Evolutionary conservation across 169 alveolate genomes (phyloP).

Genomic region (Neospora caninum): DNA sequence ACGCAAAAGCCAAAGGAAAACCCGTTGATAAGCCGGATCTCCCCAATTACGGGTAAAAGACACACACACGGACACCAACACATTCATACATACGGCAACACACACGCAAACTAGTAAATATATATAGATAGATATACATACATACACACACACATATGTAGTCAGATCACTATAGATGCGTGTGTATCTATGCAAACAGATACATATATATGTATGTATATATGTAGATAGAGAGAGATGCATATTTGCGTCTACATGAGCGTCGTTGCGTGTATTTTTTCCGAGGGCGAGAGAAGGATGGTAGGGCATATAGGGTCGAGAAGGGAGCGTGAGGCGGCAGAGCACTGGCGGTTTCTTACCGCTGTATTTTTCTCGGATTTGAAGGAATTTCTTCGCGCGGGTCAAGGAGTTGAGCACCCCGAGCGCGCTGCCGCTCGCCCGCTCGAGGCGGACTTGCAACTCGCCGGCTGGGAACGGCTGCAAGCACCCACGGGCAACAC

Average conservation of each 20-base stretch:
- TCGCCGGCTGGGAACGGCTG: constrained; percentile 66
- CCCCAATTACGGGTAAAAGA: background rate
- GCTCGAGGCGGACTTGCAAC: constrained; percentile 43
- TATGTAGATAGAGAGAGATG: no score
- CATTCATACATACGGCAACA: no score
- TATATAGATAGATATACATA: background rate
- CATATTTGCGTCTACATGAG: no score
- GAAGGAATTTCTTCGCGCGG: constrained; percentile 54
- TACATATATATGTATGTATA: background rate
- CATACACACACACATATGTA: background rate
- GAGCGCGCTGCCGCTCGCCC: constrained; percentile 37
- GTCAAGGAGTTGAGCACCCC: constrained; percentile 55
- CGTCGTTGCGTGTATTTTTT: no score
- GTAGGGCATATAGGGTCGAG: background rate
- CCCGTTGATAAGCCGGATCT: background rate
- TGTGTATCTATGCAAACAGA: background rate
- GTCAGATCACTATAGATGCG: background rate
- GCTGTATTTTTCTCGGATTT: constrained; percentile 46
- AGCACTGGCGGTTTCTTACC: background rate
- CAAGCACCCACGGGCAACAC: background rate
- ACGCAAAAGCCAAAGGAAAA: background rate
- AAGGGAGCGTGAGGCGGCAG: background rate
- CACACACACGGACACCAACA: background rate
- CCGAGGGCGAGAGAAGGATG: no score
- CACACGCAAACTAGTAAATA: background rate